Evolutionary conservation across 2,329 filamentous ascomycete genomes (phyloP), one percentile per base, ranked within the genome.

Genomic region (Simplicillium aogashimaense): DNA sequence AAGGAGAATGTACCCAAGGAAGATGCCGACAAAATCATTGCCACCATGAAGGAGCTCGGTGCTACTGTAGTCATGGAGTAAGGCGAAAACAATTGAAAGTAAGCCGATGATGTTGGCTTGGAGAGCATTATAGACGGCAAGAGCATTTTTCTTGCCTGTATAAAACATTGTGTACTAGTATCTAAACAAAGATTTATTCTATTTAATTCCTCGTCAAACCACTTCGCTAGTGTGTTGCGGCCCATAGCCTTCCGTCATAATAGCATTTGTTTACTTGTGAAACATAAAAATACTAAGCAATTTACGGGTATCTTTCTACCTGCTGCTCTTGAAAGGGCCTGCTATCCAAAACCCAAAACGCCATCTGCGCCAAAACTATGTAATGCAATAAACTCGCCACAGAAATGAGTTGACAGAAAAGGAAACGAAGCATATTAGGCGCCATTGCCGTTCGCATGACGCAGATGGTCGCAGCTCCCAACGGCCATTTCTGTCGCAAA

Each of bases 1-100:
- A 97, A 97, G 81, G 92, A 99, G 70, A 89, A 85, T 38, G 88
- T 98, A 52, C 85, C 90, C 48, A 99, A 98, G 78, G 92, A 99
- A 59, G 94, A 99, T 64, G 88, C 87, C 7, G 90, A 97, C 76
- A 98, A 98, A 82, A 95, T 98, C 58, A 79, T 98, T 44, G 86
- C 86, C 64, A 81, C 86, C 33, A 76, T 99, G 72, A 97, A 97
- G 79, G 89, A 77, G 51, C 70, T 99, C 46, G 92, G 92, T 50
- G 92, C 83, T 48, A 87, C 85, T 49, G 90, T 86, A 45, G 69
- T 76, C 48, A 92, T 98, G 86, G 92, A 98, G 64, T 97, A 86
- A 70, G 55, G 37, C 20, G 43, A 50, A 47, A 46, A 36, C 40
- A 16, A 40, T 25, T 33, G 17, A n/a, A 9, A 25, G 20, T 9